Conservation (phyloP, 352 stramenopile species). For the Phytophthora hibernalis region DNA sequence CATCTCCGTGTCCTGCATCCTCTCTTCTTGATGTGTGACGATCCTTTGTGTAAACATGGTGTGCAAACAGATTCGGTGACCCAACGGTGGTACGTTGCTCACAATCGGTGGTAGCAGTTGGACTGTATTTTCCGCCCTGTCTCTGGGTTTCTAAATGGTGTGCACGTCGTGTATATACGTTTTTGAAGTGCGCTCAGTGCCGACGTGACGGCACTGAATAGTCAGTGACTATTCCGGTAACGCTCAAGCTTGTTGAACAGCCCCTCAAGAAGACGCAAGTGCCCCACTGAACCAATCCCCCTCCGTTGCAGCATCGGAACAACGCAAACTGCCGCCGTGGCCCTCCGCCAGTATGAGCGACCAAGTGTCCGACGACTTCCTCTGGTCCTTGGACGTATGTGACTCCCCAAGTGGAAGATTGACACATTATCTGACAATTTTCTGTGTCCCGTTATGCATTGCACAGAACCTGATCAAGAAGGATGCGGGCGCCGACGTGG, state of each 20-base stretch:
- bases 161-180: neutral
- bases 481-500: conserved; percentile 37
- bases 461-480: conserved; percentile 54
- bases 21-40: conserved; percentile 22
- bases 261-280: conserved; percentile 2
- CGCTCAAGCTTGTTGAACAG: conserved; percentile 32
- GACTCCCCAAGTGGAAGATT: neutral
- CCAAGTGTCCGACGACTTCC: conserved; percentile 70
- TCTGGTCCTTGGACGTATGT: conserved; percentile 78
- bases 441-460: conserved; percentile 15
- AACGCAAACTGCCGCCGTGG: neutral
- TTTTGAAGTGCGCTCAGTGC: conserved; percentile 1
- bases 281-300: conserved; percentile 24
- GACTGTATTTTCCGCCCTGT: neutral
- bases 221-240: conserved; percentile 40
- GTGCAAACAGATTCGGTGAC: neutral
- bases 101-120: neutral
- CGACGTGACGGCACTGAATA: conserved; percentile 39
- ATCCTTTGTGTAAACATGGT: conserved; percentile 14
- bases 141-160: neutral
- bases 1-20: conserved; percentile 74
- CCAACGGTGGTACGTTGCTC: neutral
- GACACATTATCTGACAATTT: conserved; percentile 1
- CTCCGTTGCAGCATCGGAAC: neutral
- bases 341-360: conserved; percentile 45